phyloP scores from a whole-genome alignment of 192 early-diverging fungal species.

The Coemansia sp. region DNA sequence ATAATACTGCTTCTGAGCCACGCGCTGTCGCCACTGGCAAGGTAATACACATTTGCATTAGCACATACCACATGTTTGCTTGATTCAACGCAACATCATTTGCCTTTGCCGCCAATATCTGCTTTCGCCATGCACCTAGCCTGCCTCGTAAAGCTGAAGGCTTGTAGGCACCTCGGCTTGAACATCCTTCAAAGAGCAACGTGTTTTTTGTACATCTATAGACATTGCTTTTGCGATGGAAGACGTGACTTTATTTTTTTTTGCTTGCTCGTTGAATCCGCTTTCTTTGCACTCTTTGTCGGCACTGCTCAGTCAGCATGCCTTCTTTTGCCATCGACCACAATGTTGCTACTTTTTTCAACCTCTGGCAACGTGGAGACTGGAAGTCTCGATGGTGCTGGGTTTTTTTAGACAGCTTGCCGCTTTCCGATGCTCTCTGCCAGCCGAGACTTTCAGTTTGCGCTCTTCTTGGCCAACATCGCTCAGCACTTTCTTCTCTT shows the following conservation, averaged over 20 bases:
- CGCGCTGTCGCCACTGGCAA: neutral
- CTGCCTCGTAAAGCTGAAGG: neutral
- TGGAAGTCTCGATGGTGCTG: neutral
- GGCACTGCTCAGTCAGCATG: neutral
- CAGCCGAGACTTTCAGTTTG: neutral
- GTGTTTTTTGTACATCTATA: neutral
- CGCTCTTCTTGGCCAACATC: neutral
- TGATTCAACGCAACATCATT: neutral
- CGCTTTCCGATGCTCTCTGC: neutral
- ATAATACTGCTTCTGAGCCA: neutral
- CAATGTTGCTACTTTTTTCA: neutral
- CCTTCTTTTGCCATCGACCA: neutral
- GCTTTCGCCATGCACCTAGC: neutral
- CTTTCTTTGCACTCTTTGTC: neutral
- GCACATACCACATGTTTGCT: neutral
- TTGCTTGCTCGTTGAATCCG: neutral
- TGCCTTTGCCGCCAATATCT: neutral
- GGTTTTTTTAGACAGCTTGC: neutral
- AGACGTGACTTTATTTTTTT: neutral
- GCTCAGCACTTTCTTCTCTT: neutral
- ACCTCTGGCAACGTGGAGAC: neutral
- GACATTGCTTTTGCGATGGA: neutral
- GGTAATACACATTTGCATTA: neutral
- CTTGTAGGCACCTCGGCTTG: neutral
- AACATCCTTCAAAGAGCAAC: neutral